A percentile compares a stretch with the other conserved stretches of the same genome.
Evolutionary conservation across 805 yeast species (phyloP).

Genomic region (Lachancea dasiensis): DNA sequence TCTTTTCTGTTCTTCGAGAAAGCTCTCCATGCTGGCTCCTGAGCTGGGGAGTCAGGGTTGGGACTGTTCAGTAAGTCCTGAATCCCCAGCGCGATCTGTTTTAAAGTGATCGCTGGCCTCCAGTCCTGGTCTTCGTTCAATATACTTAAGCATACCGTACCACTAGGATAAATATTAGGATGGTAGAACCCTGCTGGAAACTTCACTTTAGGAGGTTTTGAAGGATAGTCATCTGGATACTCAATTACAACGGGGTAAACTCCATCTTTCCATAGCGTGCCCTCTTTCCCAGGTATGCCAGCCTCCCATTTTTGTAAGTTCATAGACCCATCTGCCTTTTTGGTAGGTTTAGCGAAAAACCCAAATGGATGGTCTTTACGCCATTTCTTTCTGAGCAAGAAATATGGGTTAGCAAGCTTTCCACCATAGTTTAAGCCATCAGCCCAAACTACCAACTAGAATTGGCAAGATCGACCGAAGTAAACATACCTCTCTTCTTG

Average conservation of each 20-base stretch:
- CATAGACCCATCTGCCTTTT: constrained; percentile 72
- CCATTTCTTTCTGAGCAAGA: constrained; percentile 74
- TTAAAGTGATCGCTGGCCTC: constrained; percentile 93
- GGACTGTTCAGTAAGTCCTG: constrained; percentile 89
- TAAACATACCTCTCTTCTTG: constrained; percentile 74
- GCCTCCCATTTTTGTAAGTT: constrained; percentile 88
- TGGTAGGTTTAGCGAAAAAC: constrained; percentile 85
- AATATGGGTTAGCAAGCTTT: neutral
- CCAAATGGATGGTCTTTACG: constrained; percentile 98
- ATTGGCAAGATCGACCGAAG: no score
- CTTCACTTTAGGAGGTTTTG: constrained; percentile 91
- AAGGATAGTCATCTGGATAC: constrained; percentile 90
- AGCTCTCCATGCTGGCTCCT: constrained; percentile 92
- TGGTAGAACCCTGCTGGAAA: constrained; percentile 90
- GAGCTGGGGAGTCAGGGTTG: constrained; percentile 95
- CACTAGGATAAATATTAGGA: constrained; percentile 97
- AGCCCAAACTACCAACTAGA: no score
- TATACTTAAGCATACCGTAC: constrained; percentile 89
- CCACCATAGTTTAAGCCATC: neutral
- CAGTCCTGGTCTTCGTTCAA: constrained; percentile 94
- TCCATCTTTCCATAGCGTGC: constrained; percentile 88
- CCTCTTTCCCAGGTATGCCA: constrained; percentile 90
- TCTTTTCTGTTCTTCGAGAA: constrained; percentile 59
- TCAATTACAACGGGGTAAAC: constrained; percentile 73
- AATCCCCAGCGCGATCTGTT: constrained; percentile 83